Conservation (phyloP, 2,329 filamentous ascomycete species). For the Cytospora piceicola region DNA sequence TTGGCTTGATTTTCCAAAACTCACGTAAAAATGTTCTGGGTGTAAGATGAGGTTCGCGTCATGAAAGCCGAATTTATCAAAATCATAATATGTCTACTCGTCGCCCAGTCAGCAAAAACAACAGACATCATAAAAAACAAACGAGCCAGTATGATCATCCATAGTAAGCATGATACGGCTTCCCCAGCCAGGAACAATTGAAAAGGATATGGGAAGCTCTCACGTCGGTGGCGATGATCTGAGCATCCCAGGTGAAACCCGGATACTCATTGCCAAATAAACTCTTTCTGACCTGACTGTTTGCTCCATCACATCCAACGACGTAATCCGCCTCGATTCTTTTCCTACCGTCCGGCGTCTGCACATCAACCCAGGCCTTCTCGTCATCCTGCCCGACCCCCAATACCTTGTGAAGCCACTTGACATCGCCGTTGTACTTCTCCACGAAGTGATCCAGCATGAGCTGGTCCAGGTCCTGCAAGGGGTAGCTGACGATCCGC, state of each 20-base stretch:
- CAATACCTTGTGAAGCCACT: slow-evolving; percentile 53
- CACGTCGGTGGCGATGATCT: slow-evolving; percentile 67
- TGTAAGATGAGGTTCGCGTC: slow-evolving; percentile 66
- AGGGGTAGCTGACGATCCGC: slow-evolving; percentile 46
- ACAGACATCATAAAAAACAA: no score
- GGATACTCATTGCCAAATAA: slow-evolving; percentile 61
- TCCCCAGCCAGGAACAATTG: neutral
- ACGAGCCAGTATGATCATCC: no score
- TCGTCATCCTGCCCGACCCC: slow-evolving; percentile 51
- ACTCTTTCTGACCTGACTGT: slow-evolving; percentile 50
- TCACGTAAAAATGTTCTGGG: slow-evolving; percentile 59
- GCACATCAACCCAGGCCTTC: slow-evolving; percentile 50
- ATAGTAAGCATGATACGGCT: neutral
- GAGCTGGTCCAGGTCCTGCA: slow-evolving; percentile 48
- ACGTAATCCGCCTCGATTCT: slow-evolving; percentile 55
- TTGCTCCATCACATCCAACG: slow-evolving; percentile 60
- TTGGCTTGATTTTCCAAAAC: slow-evolving; percentile 8
- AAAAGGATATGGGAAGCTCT: slow-evolving; percentile 33
- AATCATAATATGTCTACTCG: slow-evolving; percentile 63
- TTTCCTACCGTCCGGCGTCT: slow-evolving; percentile 43
- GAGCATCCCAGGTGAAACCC: slow-evolving; percentile 62
- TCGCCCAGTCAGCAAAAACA: neutral
- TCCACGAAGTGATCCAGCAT: slow-evolving; percentile 47
- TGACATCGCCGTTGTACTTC: slow-evolving; percentile 42
- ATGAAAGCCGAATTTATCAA: slow-evolving; percentile 56